Evolutionary conservation across 1,139 yeast genomes (phyloP).

Genomic region (Saccharomyces hybrid): DNA sequence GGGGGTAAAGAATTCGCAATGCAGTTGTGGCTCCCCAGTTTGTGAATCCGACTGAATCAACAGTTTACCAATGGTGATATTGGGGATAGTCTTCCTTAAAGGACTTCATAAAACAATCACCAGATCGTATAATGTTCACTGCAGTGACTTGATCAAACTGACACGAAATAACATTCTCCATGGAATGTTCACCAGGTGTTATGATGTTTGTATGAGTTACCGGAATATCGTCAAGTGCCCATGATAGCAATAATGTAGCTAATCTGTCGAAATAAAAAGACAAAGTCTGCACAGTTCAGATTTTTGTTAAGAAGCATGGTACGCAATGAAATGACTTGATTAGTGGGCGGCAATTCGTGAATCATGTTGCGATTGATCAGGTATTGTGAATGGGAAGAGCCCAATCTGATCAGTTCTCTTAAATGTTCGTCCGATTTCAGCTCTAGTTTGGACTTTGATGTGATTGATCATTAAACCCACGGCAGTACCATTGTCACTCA

Average conservation of each 20-base stretch:
- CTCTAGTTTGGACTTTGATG: conserved; percentile 62
- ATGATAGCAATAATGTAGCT: conserved; percentile 58
- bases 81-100: conserved; percentile 72
- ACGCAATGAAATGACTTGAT: conserved; percentile 66
- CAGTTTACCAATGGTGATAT: conserved; percentile 70
- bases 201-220: conserved; percentile 28
- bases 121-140: conserved; percentile 77
- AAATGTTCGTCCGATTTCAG: conserved; percentile 62
- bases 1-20: conserved; percentile 61
- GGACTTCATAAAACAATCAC: conserved; percentile 83
- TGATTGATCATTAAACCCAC: conserved; percentile 73
- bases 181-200: conserved; percentile 41
- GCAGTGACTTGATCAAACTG: conserved; percentile 50
- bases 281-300: conserved; percentile 65
- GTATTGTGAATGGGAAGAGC: conserved; percentile 16
- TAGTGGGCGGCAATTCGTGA: conserved; percentile 45
- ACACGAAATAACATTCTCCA: conserved; percentile 37
- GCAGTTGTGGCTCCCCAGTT: conserved; percentile 92
- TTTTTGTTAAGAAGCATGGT: conserved; percentile 54
- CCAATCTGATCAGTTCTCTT: conserved; percentile 33
- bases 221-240: conserved; percentile 49
- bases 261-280: conserved; percentile 77
- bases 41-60: conserved; percentile 78
- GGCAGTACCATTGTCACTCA: conserved; percentile 75
- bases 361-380: conserved; percentile 16